Percentiles rank a stretch among this genome's conserved stretches.
phyloP scores from a whole-genome alignment of 192 early-diverging fungal genomes.

The Gigaspora rosea region DNA sequence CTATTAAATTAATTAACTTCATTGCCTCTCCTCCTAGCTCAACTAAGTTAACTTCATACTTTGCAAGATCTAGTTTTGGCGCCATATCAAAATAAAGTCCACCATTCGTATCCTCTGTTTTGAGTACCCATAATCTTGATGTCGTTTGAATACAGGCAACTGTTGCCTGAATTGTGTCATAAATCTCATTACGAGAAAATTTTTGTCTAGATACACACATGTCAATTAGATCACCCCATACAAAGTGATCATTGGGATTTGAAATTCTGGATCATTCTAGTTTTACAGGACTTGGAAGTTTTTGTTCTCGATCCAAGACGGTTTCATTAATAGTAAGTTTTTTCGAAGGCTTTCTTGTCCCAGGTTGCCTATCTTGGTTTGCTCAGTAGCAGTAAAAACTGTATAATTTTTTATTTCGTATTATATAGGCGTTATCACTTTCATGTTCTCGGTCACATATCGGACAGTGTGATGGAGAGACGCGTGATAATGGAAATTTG shows the following conservation, averaged over 20 bases:
- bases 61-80: no score
- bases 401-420: slow-evolving; percentile 20
- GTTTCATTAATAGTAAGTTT: no score
- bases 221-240: slow-evolving; percentile 14
- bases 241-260: slow-evolving; percentile 10
- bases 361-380: neutral
- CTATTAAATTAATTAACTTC: neutral
- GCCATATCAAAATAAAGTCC: no score
- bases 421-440: neutral
- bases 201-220: slow-evolving; percentile 6
- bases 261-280: slow-evolving; percentile 7
- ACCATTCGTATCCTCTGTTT: neutral
- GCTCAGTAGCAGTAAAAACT: neutral
- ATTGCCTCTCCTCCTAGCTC: neutral
- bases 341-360: neutral
- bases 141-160: slow-evolving; percentile 10
- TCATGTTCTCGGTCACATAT: neutral
- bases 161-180: slow-evolving; percentile 11
- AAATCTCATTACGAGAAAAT: neutral
- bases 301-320: neutral
- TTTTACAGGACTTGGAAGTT: neutral
- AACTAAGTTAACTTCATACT: slow-evolving; percentile 3
- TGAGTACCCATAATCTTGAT: slow-evolving; percentile 14
- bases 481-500: no score
- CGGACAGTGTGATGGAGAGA: neutral